Base-by-base conservation (phyloP, 495 filamentous ascomycete species). In the Aspergillus affinis region DNA sequence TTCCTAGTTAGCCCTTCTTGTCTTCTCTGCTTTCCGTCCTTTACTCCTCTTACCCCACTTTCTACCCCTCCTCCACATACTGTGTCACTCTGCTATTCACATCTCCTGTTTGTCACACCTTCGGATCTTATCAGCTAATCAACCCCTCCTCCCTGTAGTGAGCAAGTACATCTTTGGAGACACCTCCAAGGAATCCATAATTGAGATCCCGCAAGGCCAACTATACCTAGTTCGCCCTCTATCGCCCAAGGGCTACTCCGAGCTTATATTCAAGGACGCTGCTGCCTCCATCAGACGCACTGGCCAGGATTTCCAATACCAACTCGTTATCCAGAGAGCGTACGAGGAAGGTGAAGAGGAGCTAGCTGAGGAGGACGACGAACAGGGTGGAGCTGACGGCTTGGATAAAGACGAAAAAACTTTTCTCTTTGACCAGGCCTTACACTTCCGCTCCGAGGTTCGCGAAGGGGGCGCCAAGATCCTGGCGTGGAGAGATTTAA, bases 261-360 rank as follows among this genome's bases (percentile, higher is more conserved):
- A 98, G 73, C 90, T 97, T 65, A 96, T 98, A 74, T 98, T 97
- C 84, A 97, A 96, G 69, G 94, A 98, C 87, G 88, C 91, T 32
- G 91, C 88, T 30, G 92, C 93, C 21, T 88, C 88, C 41, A 97
- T 98, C 65, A 88, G 94, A 61, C 87, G 91, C 21, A 97, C 95
- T 9, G 92, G 89, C 3, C 92, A 95, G 72, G 90, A 96, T 27
- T 98, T 88, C 66, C 93, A 98, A 66, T 98, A 98, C 70, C 94
- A 98, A 71, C 88, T 98, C 41, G 93, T 98, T 53, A 84, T 98
- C 20, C 95, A 97, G 70, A 82, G 94, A 57, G 95, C 92, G 57
- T 98, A 92, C 79, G 94, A 98, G 73, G 94, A 98, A 75, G 94
- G 95, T 50, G 94, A 98, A 65, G 93, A 91, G 61, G 93, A 97